Evolutionary conservation across 176 grass and related monocot species (phyloP).

Genomic region (Ampelocalamus luodianensis): DNA sequence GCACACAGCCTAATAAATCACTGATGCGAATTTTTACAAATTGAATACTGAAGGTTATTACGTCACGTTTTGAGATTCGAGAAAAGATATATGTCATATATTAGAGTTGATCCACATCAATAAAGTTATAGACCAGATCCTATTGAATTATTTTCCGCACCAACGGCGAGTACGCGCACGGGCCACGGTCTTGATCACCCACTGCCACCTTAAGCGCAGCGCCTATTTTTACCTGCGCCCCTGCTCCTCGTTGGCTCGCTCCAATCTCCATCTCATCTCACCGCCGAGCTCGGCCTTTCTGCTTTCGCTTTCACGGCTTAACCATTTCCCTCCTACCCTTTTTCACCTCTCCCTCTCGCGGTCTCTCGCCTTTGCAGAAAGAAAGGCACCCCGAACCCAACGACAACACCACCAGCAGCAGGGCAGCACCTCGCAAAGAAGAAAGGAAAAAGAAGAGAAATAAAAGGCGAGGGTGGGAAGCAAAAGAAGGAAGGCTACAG

Average conservation of each 20-base stretch:
- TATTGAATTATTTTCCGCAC: too few relatives aligned
- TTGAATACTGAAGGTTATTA: too few relatives aligned
- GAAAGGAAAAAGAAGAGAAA: constrained; percentile 26
- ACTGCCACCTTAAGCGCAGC: constrained; percentile 21
- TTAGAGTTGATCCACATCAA: too few relatives aligned
- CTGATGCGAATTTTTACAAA: too few relatives aligned
- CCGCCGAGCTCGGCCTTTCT: constrained; percentile 24
- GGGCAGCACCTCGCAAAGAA: constrained; percentile 21
- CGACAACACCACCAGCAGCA: neutral
- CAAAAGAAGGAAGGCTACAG: constrained; percentile 23
- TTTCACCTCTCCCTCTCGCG: neutral
- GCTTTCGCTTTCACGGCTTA: constrained; percentile 70
- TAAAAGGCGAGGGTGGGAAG: constrained; percentile 28
- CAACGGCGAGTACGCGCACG: constrained; percentile 8
- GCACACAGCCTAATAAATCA: too few relatives aligned
- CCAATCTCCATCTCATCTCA: neutral
- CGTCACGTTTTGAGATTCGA: too few relatives aligned
- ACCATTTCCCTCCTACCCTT: constrained; percentile 4
- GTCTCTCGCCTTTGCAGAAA: constrained; percentile 58
- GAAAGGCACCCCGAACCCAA: constrained; percentile 52
- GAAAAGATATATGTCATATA: too few relatives aligned
- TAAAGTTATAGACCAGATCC: too few relatives aligned
- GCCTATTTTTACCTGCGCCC: constrained; percentile 56
- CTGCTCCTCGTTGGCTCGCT: neutral
- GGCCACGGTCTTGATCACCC: constrained; percentile 32